These are phyloP conservation scores for Elongisporangium anandrum DNA, from an alignment of 352 stramenopile species.

Conservation along the genomic window DNA sequence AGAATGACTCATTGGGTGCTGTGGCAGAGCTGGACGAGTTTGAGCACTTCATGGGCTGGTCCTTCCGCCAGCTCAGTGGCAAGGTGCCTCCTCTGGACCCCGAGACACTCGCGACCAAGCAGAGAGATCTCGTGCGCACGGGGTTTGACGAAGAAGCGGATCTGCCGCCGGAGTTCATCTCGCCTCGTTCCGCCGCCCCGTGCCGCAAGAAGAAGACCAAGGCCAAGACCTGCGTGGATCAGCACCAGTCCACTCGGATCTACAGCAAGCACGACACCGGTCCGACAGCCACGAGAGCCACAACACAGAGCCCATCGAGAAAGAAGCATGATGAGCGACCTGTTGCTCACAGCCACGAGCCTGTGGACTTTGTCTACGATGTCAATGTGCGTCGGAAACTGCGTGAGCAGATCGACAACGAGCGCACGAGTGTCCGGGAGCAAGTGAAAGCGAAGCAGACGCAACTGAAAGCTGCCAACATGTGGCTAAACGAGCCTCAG, in stretches of 20 bases:
- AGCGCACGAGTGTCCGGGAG: slow-evolving; percentile 28
- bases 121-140: slow-evolving; percentile 23
- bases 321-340: background rate
- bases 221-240: slow-evolving; percentile 13
- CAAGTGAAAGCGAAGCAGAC: slow-evolving; percentile 28
- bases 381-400: slow-evolving; percentile 41
- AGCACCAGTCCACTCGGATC: slow-evolving; percentile 9
- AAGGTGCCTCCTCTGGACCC: slow-evolving; percentile 3
- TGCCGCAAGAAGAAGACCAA: slow-evolving; percentile 7
- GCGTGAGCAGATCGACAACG: slow-evolving; percentile 50
- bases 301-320: background rate
- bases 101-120: slow-evolving; percentile 7
- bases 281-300: slow-evolving; percentile 4
- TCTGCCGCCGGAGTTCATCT: slow-evolving; percentile 42
- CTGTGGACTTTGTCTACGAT: slow-evolving; percentile 76
- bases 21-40: slow-evolving; percentile 50
- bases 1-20: no score
- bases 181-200: slow-evolving; percentile 8
- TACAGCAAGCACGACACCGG: slow-evolving; percentile 29
- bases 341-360: slow-evolving; percentile 4
- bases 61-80: slow-evolving; percentile 27
- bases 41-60: slow-evolving; percentile 56
- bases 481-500: slow-evolving; percentile 29
- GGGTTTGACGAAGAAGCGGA: slow-evolving; percentile 26
- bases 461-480: slow-evolving; percentile 30